Conservation (phyloP, 73 alveolate species). For the Paramecium caudatum region DNA sequence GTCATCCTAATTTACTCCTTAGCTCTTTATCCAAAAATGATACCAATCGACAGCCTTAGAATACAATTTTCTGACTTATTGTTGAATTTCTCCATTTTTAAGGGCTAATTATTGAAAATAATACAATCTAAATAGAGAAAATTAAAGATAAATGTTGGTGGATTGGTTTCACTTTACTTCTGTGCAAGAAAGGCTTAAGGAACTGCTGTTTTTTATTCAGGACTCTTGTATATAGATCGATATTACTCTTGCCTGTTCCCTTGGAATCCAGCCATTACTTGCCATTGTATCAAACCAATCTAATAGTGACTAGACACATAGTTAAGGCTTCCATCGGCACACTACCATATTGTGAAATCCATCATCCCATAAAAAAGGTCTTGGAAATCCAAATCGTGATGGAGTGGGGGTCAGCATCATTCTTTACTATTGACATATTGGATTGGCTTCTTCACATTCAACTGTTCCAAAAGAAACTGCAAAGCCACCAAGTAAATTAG, state of each 20-base stretch:
- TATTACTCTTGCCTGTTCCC: slow-evolving; percentile 95
- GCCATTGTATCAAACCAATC: slow-evolving; percentile 97
- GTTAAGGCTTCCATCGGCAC: slow-evolving; percentile 91
- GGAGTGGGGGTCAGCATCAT: slow-evolving; percentile 95
- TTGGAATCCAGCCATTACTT: slow-evolving; percentile 96
- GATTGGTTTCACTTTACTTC: slow-evolving; percentile 73
- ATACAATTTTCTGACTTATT: not conserved
- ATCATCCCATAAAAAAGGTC: slow-evolving; percentile 99
- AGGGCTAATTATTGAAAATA: not conserved
- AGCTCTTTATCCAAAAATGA: slow-evolving; percentile 67
- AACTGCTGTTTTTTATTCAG: slow-evolving; percentile 68
- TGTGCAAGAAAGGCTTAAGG: slow-evolving; percentile 69
- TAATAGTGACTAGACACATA: slow-evolving; percentile 89
- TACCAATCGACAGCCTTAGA: slow-evolving; percentile 67
- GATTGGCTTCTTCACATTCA: slow-evolving; percentile 74
- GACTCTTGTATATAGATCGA: slow-evolving; percentile 89
- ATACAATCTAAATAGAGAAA: slow-evolving; percentile 33
- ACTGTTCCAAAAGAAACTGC: slow-evolving; percentile 90
- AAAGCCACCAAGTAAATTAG: slow-evolving; percentile 91
- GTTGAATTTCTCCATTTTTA: slow-evolving; percentile 8
- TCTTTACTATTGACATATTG: slow-evolving; percentile 51
- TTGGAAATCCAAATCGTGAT: slow-evolving; percentile 92
- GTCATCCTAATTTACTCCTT: slow-evolving; percentile 41
- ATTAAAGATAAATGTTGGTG: slow-evolving; percentile 71
- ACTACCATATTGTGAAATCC: slow-evolving; percentile 96